Evolutionary conservation across 805 yeast genomes (phyloP), one percentile per base, ranked within the genome.

Genomic region (Lipomyces mesembrius): DNA sequence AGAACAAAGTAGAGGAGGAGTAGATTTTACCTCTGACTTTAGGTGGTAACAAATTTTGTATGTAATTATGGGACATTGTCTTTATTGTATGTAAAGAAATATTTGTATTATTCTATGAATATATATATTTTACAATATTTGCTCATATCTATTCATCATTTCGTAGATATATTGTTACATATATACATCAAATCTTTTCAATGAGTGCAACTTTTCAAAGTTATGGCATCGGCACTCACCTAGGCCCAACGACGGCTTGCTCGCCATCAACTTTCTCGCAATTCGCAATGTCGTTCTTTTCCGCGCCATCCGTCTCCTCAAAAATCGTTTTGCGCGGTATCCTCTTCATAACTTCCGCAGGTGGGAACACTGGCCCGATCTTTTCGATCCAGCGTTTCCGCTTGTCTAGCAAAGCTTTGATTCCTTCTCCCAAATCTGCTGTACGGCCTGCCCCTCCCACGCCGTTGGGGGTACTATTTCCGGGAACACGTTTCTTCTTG

Each of bases 371-470:
- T 43, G 93, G 92, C 0, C 98, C 98, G 70, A 95, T 91, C 76
- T 88, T 91, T 27, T 84, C 84, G 51, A 93, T 89, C 99, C 99
- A 95, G 73, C 95, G 86, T 63, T 77, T 80, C 62, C 98, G 85
- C 79, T 95, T 95, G 71, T 94, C 98, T 70, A 94, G 78, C 60
- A 94, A 78, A 1, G 94, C 88, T 73, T 88, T 84, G 65, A 92
- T 82, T 2, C 97, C 94, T 88, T 90, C 62, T 85, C 87, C 74
- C 87, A 43, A 73, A 53, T 55, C 72, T 3, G 60, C 62, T 14
- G 92, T 73, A 87, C 54, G 49, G n/a, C 64, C 66, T 14, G 56
- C 51, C 34, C 71, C 63, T 12, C 70, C 66, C 2, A 75, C 61
- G 5, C 68, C 46, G 56, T 53, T 27, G 37, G 60, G 60, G 58